Conservation (phyloP, 768 basidiomycete genomes). For the Lentinula edodes region DNA sequence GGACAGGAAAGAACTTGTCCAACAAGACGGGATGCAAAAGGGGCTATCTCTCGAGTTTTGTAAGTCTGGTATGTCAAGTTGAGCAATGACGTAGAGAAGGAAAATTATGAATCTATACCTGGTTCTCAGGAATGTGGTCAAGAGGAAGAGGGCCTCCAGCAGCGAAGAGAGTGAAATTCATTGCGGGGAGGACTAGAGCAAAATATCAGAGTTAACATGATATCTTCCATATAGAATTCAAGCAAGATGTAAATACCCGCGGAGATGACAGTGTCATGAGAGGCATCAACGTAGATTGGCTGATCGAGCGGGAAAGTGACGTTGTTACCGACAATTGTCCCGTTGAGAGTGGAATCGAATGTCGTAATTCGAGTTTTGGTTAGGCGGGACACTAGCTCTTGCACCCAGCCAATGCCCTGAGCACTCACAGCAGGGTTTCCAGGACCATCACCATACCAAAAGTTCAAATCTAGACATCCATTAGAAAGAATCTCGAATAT, state of each 20-base stretch:
- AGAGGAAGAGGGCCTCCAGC: conserved; percentile 56
- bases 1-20: conserved; percentile 44
- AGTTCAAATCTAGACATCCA: conserved; percentile 34
- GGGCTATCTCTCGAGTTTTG: conserved; percentile 24
- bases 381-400: conserved; percentile 70
- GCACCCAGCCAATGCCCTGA: conserved; percentile 61
- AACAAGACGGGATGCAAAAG: conserved; percentile 30
- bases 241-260: conserved; percentile 35
- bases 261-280: conserved; percentile 68
- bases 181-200: conserved; percentile 55
- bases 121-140: conserved; percentile 49
- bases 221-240: neutral
- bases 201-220: neutral
- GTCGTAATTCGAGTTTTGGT: conserved; percentile 51
- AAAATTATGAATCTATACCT: conserved; percentile 41
- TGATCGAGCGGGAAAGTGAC: conserved; percentile 53
- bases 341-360: conserved; percentile 49
- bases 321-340: conserved; percentile 51
- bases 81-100: conserved; percentile 27
- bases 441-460: conserved; percentile 65
- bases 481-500: neutral
- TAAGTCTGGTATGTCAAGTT: conserved; percentile 30
- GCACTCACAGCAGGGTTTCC: conserved; percentile 62
- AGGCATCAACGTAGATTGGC: conserved; percentile 67
- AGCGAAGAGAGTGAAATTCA: conserved; percentile 66